Base-by-base conservation (phyloP, 306 rosid species). In the Casuarina glauca region DNA sequence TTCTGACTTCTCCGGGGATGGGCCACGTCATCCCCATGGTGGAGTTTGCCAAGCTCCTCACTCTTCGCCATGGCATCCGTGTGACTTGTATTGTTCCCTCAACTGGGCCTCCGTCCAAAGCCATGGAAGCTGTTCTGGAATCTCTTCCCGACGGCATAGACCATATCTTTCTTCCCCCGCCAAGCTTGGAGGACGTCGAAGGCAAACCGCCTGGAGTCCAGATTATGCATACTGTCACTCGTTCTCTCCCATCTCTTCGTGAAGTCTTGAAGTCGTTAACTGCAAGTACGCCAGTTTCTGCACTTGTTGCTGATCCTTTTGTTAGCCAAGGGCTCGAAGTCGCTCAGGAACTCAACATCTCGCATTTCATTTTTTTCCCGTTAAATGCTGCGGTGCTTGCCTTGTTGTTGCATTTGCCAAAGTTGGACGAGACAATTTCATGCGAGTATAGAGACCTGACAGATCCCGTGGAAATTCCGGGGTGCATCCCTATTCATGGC, bases 401-500 rank as follows among this genome's bases (percentile, higher is more conserved):
- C 1, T 75, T 76, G 16, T 13, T 58, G 6, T 72, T 70, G 9
- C 12, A 76, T 13, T 5, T 82, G 4, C 83, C 84, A 0, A 51
- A 26, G 32, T 26, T 26, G 32, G 32, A 26, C 32, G 32, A 26
- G 32, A 26, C 32, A 26, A 26, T 26, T 26, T 26, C 32, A 26
- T 26, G 32, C 32, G 32, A 26, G 32, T 26, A 26, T 26, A 26
- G 32, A 26, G 32, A n/a, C 32, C 20, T 57, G 39, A 10, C 86
- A 0, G 1, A 58, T 0, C 64, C 63, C 0, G 76, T 85, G 12
- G 41, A 74, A 60, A 54, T 85, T 48, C 84, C 84, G 0, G 86
- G 89, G 32, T 85, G 89, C 52, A 45, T 85, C 1, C 57, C 86
- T 1, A 16, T 82, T 2, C 3, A 41, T 49, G 86, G 89, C 20